Conservation (phyloP, 257 asterid genomes). For the Leonotis leonurus region DNA sequence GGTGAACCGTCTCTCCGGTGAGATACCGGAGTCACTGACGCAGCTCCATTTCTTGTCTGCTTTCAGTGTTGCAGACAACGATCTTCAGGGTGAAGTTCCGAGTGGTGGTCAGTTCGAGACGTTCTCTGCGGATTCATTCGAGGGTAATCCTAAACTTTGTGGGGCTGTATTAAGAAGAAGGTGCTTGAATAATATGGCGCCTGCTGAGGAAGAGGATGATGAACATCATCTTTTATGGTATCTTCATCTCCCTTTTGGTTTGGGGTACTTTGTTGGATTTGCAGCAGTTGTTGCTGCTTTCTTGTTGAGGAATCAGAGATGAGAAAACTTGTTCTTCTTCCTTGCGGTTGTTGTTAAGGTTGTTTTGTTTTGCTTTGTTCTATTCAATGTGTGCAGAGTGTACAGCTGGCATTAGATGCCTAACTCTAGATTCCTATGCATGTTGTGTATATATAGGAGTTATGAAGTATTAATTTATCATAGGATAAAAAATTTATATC, state of each 20-base stretch:
- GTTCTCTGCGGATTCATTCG: neutral
- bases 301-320: too few species aligned
- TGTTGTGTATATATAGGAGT: too few species aligned
- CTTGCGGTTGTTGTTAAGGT: neutral
- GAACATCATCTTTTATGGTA: neutral
- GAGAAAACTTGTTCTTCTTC: too few species aligned
- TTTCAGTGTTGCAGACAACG: constrained; percentile 32
- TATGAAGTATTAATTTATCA: too few species aligned
- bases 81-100: neutral
- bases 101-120: neutral
- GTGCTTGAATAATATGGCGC: neutral
- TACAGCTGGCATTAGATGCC: too few species aligned
- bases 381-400: too few species aligned
- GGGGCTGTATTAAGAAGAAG: neutral
- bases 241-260: neutral
- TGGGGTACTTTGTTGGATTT: neutral
- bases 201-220: neutral
- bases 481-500: too few species aligned
- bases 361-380: too few species aligned
- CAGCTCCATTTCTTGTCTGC: constrained; percentile 23
- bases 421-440: too few species aligned
- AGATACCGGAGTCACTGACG: neutral
- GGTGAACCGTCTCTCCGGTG: neutral
- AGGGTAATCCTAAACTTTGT: neutral
- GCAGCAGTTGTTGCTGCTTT: neutral